Evolutionary conservation across 2,329 filamentous ascomycete genomes (phyloP).

Genomic region (Didymella exigua): DNA sequence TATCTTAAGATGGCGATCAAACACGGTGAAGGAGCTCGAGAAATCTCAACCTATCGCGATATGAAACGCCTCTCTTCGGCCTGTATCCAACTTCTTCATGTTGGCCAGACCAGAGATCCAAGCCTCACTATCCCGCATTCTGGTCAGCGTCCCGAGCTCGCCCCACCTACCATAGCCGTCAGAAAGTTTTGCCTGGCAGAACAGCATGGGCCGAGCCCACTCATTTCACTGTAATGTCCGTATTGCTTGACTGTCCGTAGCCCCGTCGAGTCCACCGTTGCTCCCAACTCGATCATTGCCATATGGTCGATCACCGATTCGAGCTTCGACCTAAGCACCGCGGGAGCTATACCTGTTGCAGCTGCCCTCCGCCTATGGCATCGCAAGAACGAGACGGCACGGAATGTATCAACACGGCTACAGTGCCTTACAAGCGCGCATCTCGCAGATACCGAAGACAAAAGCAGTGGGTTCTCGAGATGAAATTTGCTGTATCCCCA

Average conservation of each 20-base stretch:
- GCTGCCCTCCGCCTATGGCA: slow-evolving; percentile 20
- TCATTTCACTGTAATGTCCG: slow-evolving; percentile 12
- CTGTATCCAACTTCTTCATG: slow-evolving; percentile 16
- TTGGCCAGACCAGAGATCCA: slow-evolving; percentile 29
- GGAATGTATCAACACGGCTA: slow-evolving; percentile 14
- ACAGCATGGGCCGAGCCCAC: slow-evolving; percentile 27
- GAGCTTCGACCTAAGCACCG: slow-evolving; percentile 15
- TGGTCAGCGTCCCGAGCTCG: slow-evolving; percentile 21
- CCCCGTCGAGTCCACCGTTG: slow-evolving; percentile 15
- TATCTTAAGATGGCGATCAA: slow-evolving; percentile 10
- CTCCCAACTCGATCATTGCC: slow-evolving; percentile 31
- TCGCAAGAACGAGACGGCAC: slow-evolving; percentile 24
- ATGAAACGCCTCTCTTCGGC: slow-evolving; percentile 26
- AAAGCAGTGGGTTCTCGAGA: slow-evolving; percentile 14
- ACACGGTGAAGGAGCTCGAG: slow-evolving; percentile 5
- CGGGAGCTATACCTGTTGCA: slow-evolving; percentile 23
- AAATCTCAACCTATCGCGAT: slow-evolving; percentile 13
- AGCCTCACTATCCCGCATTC: slow-evolving; percentile 26
- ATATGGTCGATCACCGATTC: slow-evolving; percentile 33
- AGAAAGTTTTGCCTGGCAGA: slow-evolving; percentile 37
- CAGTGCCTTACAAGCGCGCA: slow-evolving; percentile 26
- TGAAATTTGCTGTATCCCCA: slow-evolving; percentile 14
- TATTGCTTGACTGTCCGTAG: slow-evolving; percentile 29
- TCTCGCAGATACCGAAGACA: slow-evolving; percentile 11
- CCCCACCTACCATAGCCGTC: slow-evolving; percentile 34